A percentile compares a stretch with the other conserved stretches of the same genome.
phyloP scores from a whole-genome alignment of 2,329 filamentous ascomycete species.

The Penicillium sp. region DNA sequence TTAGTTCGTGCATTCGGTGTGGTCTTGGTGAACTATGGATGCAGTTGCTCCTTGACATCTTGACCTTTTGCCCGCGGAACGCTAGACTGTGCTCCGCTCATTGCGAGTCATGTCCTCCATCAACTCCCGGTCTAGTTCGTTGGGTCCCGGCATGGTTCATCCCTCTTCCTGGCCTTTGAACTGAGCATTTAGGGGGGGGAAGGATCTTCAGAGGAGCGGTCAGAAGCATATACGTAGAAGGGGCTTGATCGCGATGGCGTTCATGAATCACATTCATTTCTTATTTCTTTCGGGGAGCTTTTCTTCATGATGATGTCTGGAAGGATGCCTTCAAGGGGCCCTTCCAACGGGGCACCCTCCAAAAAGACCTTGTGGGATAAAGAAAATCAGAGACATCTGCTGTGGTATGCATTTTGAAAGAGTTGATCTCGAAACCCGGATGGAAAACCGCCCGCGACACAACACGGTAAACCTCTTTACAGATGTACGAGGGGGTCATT shows the following conservation, averaged over 20 bases:
- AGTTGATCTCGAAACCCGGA: not conserved
- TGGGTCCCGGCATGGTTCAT: slow-evolving; percentile 6
- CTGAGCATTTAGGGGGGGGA: not conserved
- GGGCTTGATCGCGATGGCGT: slow-evolving; percentile 9
- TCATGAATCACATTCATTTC: not conserved
- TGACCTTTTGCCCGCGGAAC: not conserved
- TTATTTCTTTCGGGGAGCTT: not conserved
- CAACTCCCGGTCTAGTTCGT: slow-evolving; percentile 1
- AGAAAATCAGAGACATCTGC: not conserved
- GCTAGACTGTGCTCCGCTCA: not conserved
- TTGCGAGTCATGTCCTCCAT: not conserved
- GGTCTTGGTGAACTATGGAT: not conserved
- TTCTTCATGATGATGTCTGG: not conserved
- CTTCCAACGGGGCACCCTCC: not conserved
- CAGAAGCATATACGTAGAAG: slow-evolving; percentile 1
- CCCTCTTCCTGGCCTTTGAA: not conserved
- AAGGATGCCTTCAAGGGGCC: not conserved
- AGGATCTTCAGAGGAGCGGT: slow-evolving; percentile 8
- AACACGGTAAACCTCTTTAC: not conserved
- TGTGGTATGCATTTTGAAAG: not conserved
- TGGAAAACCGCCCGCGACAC: not conserved
- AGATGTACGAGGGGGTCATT: not conserved
- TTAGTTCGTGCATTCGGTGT: not conserved
- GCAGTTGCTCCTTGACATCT: not conserved
- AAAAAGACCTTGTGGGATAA: not conserved